Evolutionary conservation across 306 rosid species (phyloP), one percentile per base, ranked within the genome.

Genomic region (Carpinus viminea): DNA sequence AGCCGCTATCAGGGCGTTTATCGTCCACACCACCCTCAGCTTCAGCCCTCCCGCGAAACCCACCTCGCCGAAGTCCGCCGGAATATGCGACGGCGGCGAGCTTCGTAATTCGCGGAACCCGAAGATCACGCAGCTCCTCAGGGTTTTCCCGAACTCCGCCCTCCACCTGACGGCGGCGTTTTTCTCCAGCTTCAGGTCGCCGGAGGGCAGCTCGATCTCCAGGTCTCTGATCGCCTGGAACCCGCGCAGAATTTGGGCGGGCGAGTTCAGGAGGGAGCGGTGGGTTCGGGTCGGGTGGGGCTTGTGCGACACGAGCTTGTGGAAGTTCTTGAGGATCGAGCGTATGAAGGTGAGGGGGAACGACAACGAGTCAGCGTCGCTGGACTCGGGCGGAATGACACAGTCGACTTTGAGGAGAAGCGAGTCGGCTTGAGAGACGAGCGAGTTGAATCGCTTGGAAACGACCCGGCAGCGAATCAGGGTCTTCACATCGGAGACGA

Each of bases 341-440:
- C 55, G 57, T 70, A 88, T 50, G 60, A 82, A 68, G 70, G 41
- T 9, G 60, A 73, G 2, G 70, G 82, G 28, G 76, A 75, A 66
- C 64, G 80, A 76, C 36, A 75, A 66, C 57, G 80, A 76, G 46
- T 76, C 75, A 12, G 24, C 54, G 50, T 13, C 59, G 53, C 7
- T 53, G 5, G 81, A 74, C 18, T 83, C 86, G 53, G 87, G 65
- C 57, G 88, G 77, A 45, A 83, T 73, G 76, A 88, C 83, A 28
- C 86, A 70, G 74, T 88, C 89, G 72, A 88, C 83, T 71, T 54
- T 86, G 46, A 86, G 74, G 18, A 72, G 52, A 9, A 86, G 80
- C 5, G 86, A 86, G 8, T 88, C 87, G 13, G 79, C 64, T 54
- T 84, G 80, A 17, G 90, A 89, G 57, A 84, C 88, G 73, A 88